phyloP scores from a whole-genome alignment of 495 filamentous ascomycete species.

The Articulospora tetracladia region DNA sequence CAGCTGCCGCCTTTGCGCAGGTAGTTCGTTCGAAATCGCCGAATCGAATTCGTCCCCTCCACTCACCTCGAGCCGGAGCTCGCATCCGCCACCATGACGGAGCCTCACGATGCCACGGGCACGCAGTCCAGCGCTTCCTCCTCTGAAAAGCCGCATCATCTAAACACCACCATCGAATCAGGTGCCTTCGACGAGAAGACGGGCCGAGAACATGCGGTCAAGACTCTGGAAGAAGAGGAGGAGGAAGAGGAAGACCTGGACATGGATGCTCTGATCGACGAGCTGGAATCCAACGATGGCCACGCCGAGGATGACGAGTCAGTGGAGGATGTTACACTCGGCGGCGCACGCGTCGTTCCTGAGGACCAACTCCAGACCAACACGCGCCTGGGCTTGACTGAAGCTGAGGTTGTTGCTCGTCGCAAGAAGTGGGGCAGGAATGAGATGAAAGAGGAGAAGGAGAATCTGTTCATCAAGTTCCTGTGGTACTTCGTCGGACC shows the following conservation, averaged over 20 bases:
- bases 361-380: slow-evolving; percentile 71
- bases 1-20: too few relatives aligned
- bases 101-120: slow-evolving; percentile 31
- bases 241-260: slow-evolving; percentile 64
- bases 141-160: slow-evolving; percentile 19
- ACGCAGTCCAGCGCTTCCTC: slow-evolving; percentile 14
- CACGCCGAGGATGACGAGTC: slow-evolving; percentile 55
- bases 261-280: slow-evolving; percentile 78
- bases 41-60: too few relatives aligned
- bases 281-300: slow-evolving; percentile 75
- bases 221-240: not conserved
- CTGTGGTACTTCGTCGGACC: slow-evolving; percentile 82
- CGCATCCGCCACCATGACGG: slow-evolving; percentile 38
- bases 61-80: too few relatives aligned
- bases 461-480: slow-evolving; percentile 81
- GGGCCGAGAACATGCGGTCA: not conserved
- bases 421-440: slow-evolving; percentile 83
- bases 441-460: slow-evolving; percentile 85
- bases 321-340: slow-evolving; percentile 40
- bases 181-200: slow-evolving; percentile 54
- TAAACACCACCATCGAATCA: slow-evolving; percentile 52
- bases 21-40: too few relatives aligned
- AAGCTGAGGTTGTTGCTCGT: slow-evolving; percentile 60
- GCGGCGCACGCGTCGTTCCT: slow-evolving; percentile 47
- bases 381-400: slow-evolving; percentile 64